These are phyloP conservation scores for Camillea tinctor DNA, from an alignment of 2,329 filamentous ascomycete species.

Conservation along the genomic window DNA sequence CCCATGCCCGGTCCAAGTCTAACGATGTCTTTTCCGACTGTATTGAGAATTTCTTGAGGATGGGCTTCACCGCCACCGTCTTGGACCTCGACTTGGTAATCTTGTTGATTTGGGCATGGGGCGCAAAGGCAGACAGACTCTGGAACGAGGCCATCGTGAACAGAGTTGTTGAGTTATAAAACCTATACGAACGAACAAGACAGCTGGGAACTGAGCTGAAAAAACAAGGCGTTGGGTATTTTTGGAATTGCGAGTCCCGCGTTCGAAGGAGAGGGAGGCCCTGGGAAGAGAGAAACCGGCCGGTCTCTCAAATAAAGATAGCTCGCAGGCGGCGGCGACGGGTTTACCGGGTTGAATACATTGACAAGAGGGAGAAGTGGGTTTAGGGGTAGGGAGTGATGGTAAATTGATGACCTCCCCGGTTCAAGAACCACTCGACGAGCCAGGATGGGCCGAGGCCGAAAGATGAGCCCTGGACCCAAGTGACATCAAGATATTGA, in stretches of 20 bases:
- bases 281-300: neutral
- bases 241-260: neutral
- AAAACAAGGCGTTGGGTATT: neutral
- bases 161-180: neutral
- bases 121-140: conserved; percentile 29
- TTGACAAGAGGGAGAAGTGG: neutral
- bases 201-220: too few relatives aligned
- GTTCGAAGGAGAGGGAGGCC: neutral
- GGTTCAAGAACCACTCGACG: neutral
- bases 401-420: neutral
- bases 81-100: conserved; percentile 47
- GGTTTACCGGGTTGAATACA: neutral
- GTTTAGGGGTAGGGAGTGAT: neutral
- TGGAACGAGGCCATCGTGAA: conserved; percentile 38
- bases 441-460: neutral
- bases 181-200: neutral
- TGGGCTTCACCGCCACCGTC: conserved; percentile 56
- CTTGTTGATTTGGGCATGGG: conserved; percentile 31
- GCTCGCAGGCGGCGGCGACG: neutral
- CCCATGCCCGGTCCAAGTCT: conserved; percentile 60
- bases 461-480: neutral
- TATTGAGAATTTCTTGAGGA: conserved; percentile 55
- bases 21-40: conserved; percentile 62
- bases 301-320: neutral
- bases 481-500: neutral